phyloP scores from a whole-genome alignment of 768 basidiomycete species.

The Termitomyces sp. region DNA sequence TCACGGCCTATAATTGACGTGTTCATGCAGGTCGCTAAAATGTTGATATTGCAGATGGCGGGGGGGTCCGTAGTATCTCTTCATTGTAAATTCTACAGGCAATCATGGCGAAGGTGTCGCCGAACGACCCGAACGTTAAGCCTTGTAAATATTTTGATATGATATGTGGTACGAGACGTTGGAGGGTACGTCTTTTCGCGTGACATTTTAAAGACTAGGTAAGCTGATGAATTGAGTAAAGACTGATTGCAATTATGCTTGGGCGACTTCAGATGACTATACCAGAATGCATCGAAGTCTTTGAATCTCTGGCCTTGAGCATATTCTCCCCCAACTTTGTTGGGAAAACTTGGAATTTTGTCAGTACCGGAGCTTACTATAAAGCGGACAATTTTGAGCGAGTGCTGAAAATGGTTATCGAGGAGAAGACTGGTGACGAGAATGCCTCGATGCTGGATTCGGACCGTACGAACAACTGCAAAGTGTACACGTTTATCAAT shows the following conservation, averaged over 20 bases:
- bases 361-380: conserved; percentile 20
- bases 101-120: conserved; percentile 23
- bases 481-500: conserved; percentile 21
- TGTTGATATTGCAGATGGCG: conserved; percentile 20
- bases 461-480: conserved; percentile 18
- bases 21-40: background rate
- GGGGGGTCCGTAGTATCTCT: conserved; percentile 30
- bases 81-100: conserved; percentile 23
- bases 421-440: conserved; percentile 17
- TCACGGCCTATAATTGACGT: background rate
- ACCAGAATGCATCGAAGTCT: conserved; percentile 26
- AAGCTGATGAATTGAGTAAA: background rate
- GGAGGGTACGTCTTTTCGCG: conserved; percentile 22
- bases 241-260: conserved; percentile 31
- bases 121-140: conserved; percentile 15
- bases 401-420: conserved; percentile 21
- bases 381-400: conserved; percentile 19
- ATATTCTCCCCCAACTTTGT: conserved; percentile 21
- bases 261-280: conserved; percentile 30
- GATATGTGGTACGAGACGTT: conserved; percentile 29
- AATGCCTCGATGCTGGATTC: conserved; percentile 23
- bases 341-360: conserved; percentile 9
- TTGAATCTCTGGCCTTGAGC: conserved; percentile 20
- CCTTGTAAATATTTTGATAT: conserved; percentile 30
- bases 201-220: background rate